Conservation (phyloP, 2,329 filamentous ascomycete species). For the Trichoderma asperellum region DNA sequence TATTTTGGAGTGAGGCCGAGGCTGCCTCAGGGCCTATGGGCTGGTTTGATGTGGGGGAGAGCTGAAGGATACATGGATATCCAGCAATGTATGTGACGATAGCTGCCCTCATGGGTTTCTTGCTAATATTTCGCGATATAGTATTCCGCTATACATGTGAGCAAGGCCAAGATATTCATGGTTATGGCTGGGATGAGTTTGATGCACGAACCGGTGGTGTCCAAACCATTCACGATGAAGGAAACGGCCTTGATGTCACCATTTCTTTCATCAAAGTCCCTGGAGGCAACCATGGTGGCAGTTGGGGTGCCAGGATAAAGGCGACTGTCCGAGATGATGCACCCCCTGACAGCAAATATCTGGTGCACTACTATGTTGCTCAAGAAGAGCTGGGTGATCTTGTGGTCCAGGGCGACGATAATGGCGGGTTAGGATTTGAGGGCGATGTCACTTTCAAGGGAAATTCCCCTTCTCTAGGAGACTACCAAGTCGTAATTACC, state of each 20-base stretch:
- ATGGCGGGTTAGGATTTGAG: conserved; percentile 54
- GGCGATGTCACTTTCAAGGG: conserved; percentile 72
- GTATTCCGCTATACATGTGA: conserved; percentile 94
- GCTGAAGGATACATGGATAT: conserved; percentile 78
- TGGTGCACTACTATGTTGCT: conserved; percentile 79
- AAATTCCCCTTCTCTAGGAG: conserved; percentile 70
- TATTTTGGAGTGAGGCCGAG: conserved; percentile 91
- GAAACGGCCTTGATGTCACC: conserved; percentile 85
- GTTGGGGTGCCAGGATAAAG: conserved; percentile 88
- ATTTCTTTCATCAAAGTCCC: conserved; percentile 94
- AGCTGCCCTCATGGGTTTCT: background rate
- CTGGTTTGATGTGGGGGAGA: conserved; percentile 86
- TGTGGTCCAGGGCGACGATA: conserved; percentile 58
- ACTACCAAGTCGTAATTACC: conserved; percentile 79
- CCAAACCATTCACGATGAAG: conserved; percentile 88
- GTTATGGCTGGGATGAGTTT: conserved; percentile 98
- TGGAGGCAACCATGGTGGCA: conserved; percentile 82
- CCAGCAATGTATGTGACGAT: conserved; percentile 64
- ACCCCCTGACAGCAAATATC: conserved; percentile 69
- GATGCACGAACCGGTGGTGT: conserved; percentile 85
- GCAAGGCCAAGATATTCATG: conserved; percentile 89
- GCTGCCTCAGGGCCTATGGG: conserved; percentile 77
- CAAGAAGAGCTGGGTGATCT: conserved; percentile 75
- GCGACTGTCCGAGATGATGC: conserved; percentile 75
- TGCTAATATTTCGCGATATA: conserved; percentile 42